Conservation (phyloP, 2,329 filamentous ascomycete genomes). For the Diaporthe citriasiana region DNA sequence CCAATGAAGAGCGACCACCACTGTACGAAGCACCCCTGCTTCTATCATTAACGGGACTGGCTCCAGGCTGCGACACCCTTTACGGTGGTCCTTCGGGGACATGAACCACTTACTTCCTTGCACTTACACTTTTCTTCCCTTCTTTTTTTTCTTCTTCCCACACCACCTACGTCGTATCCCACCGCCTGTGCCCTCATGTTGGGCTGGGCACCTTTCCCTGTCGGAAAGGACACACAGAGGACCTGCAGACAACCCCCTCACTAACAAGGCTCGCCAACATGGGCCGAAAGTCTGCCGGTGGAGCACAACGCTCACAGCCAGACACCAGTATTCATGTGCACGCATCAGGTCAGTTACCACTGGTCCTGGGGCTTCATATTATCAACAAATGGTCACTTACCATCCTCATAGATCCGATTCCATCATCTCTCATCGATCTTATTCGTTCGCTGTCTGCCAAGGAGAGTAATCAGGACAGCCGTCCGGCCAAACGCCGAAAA, state of each 20-base stretch:
- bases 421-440: conserved; percentile 13
- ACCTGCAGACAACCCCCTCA: neutral
- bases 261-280: conserved; percentile 8
- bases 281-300: conserved; percentile 25
- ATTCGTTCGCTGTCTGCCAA: conserved; percentile 24
- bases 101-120: neutral
- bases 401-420: conserved; percentile 32
- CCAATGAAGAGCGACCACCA: neutral
- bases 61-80: conserved; percentile 17
- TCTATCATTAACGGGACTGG: conserved; percentile 7
- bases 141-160: too few species aligned
- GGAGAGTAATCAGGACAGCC: conserved; percentile 11
- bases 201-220: conserved; percentile 1
- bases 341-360: conserved; percentile 17
- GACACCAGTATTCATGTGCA: conserved; percentile 1
- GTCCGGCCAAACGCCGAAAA: conserved; percentile 43
- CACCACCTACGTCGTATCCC: neutral
- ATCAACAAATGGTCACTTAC: neutral
- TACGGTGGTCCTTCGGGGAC: neutral
- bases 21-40: neutral
- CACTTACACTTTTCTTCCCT: neutral
- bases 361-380: neutral
- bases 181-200: neutral
- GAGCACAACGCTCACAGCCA: conserved; percentile 4
- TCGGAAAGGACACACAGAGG: neutral